Evolutionary conservation across 2,329 filamentous ascomycete species (phyloP), one percentile per base, ranked within the genome.

Genomic region (Apiospora aurea): DNA sequence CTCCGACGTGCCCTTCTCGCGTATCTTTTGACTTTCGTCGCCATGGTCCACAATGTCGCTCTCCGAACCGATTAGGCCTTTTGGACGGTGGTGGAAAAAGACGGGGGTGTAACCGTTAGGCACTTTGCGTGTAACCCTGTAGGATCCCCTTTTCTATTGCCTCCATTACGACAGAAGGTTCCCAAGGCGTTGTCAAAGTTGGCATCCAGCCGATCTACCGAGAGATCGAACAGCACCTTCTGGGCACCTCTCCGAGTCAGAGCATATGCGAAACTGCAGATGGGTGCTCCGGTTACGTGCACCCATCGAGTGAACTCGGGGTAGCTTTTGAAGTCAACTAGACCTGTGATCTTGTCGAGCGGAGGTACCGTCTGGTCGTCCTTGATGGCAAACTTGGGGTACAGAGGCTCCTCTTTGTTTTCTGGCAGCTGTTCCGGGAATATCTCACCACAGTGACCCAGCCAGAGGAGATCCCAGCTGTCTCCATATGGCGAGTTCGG

Each of bases 391-490:
- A 73, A 74, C 24, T 74, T 73, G 24, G 69, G 67, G 43, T 72
- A 73, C 26, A 69, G 34, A 70, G 72, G 1, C 57, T 68, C 7
- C 41, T 24, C 70, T 70, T 68, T 18, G 53, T 72, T 74, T 53
- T 74, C 70, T 24, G 72, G 57, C 38, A 74, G 69, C 1, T 70
- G 70, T 67, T 74, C 73, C 0, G 73, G 73, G 21, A 74, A 74
- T 2, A 72, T 73, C 67, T 74, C 73, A 51, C 78, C 80, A 71
- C 82, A 84, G 73, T 84, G 82, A 1, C 82, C 82, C 1, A 82
- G 77, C 81, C 80, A 82, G 14, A 83, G 75, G 24, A 84, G 64
- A 71, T 83, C 81, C 81, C 82, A 83, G 44, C 79, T 74, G 51
- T 81, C 77, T 43, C 69, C 69, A 47, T 70, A 70, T 43, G 69